A percentile compares a stretch with the other conserved stretches of the same genome.
Conservation (phyloP, 169 alveolate genomes). For the Eimeria zaria region DNA sequence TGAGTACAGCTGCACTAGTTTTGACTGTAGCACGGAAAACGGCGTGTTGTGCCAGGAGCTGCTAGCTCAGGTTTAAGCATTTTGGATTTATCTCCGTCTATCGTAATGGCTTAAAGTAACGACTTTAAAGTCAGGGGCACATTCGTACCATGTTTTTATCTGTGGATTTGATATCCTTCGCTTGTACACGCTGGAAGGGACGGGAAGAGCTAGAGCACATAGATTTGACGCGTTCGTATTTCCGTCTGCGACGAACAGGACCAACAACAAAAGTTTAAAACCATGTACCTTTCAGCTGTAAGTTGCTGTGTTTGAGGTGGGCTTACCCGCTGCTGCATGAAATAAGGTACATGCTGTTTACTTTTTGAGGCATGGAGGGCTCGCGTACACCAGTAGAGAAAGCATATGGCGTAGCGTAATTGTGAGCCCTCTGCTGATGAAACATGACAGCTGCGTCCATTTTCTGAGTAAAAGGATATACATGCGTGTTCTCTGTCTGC, state of each 20-base stretch:
- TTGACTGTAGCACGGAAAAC: not conserved
- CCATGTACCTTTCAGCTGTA: not conserved
- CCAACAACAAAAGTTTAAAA: not conserved
- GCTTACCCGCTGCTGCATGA: not conserved
- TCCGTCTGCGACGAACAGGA: not conserved
- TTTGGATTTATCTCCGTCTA: not conserved
- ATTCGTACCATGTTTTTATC: constrained; percentile 40
- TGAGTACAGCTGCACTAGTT: not conserved
- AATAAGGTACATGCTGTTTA: not conserved
- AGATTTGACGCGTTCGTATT: not conserved
- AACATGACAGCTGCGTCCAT: not conserved
- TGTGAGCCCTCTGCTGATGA: not conserved
- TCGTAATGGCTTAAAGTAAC: not conserved
- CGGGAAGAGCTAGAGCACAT: constrained; percentile 40
- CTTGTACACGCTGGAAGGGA: constrained; percentile 53
- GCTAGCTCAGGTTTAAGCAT: not conserved
- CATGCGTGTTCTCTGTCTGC: not conserved
- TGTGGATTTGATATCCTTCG: constrained; percentile 21
- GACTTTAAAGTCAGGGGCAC: not conserved
- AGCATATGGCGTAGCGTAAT: not conserved
- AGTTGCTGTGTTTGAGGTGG: not conserved
- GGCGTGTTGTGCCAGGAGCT: not conserved
- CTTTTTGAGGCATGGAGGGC: not conserved
- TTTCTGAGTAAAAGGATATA: not conserved
- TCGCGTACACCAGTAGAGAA: not conserved